Conservation (phyloP, 2,329 filamentous ascomycete species). For the Colletotrichum sp. region DNA sequence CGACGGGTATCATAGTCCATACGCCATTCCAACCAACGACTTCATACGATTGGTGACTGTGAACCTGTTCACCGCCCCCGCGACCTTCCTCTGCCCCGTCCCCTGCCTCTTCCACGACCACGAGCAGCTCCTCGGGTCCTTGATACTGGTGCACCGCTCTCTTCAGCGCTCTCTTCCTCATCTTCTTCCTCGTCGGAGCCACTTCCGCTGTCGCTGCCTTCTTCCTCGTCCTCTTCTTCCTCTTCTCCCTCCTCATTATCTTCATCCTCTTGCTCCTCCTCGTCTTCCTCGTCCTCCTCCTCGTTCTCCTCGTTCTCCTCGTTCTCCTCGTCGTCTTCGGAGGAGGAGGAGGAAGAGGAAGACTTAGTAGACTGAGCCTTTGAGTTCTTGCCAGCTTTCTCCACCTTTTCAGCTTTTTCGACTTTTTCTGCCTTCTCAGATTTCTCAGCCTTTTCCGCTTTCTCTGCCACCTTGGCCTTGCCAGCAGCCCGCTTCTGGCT, state of each 20-base stretch:
- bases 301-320: not conserved
- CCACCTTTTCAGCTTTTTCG: conserved; percentile 36
- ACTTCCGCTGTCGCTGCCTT: conserved; percentile 32
- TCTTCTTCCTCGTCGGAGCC: conserved; percentile 12
- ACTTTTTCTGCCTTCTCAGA: conserved; percentile 34
- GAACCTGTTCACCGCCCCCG: not conserved
- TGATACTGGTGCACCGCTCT: conserved; percentile 42
- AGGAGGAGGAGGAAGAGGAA: conserved; percentile 10
- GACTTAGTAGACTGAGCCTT: conserved; percentile 36
- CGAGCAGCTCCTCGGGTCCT: conserved; percentile 40
- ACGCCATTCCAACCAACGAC: not conserved
- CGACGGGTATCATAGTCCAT: conserved; percentile 13
- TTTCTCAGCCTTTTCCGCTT: conserved; percentile 27
- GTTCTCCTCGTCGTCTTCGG: conserved; percentile 28
- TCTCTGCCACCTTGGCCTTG: conserved; percentile 40
- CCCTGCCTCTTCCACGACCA: conserved; percentile 38
- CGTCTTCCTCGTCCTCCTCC: conserved; percentile 34
- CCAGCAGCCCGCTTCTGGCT: conserved; percentile 43
- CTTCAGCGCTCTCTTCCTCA: conserved; percentile 38
- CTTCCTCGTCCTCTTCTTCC: conserved; percentile 23
- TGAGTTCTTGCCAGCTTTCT: conserved; percentile 34
- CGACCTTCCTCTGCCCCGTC: conserved; percentile 25
- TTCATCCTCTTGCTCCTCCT: not conserved
- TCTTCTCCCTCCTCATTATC: conserved; percentile 28
- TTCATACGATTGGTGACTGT: not conserved